Evolutionary conservation across 1,284 basidiomycete species (phyloP), one percentile per base, ranked within the genome.

Genomic region (Bjerkandera adusta): DNA sequence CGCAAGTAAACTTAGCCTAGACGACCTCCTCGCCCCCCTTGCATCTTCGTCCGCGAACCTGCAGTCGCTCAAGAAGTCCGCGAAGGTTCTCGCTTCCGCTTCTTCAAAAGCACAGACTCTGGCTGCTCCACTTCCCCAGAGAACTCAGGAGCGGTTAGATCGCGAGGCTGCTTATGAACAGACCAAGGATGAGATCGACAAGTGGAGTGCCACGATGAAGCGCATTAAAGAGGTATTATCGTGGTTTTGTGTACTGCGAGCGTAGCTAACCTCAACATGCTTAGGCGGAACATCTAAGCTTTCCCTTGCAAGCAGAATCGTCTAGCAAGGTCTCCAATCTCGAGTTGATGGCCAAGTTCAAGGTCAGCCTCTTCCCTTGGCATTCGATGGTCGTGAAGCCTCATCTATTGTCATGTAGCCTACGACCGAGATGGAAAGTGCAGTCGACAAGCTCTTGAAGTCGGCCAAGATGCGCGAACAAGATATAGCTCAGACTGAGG

Each of bases 151-250:
- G 53, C 84, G 89, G 36, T 69, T 98, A 1, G 94, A 97, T 59
- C 84, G 96, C 36, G 84, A 93, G 62, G 96, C 93, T 3, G 97
- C 96, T 0, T 97, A 97, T 65, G 90, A 94, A 59, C 80, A 89
- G 65, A 97, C 94, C 3, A 92, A 92, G 61, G 80, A 83, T 55
- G 95, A 98, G 64, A 89, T 96, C 2, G 83, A 91, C 55, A 97
- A 96, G 69, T 99, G 96, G 96, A 83, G 83, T 36, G 83, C 83
- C 7, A 90, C 92, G 2, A 97, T 97, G 85, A 88, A 88, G 66
- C 76, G 81, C 22, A 89, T 95, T 53, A 83, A 84, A 57, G 88
- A 93, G 71, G 87, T 82, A 42, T 13, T 65, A 53, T 39, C 20
- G 22, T 15, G 12, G 13, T 35, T 12, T 25, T 10, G 24, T 36